Evolutionary conservation across 371 early-diverging fungal genomes (phyloP).

Genomic region (Circinella umbellata): DNA sequence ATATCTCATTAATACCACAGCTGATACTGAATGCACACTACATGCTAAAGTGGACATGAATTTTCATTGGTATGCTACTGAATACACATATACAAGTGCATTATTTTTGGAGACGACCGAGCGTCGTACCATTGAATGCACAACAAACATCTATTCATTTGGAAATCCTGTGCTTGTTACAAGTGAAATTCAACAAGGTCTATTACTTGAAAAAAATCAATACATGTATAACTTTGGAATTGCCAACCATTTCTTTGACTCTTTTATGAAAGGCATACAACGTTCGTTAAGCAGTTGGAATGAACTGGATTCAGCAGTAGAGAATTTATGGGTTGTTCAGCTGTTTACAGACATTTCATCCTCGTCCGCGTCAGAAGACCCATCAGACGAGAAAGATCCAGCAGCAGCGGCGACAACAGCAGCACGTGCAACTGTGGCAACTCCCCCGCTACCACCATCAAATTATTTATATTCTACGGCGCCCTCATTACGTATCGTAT

Average conservation of each 20-base stretch:
- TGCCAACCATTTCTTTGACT: constrained; percentile 64
- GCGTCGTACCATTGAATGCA: constrained; percentile 59
- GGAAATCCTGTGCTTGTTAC: constrained; percentile 64
- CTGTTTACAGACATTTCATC: constrained; percentile 56
- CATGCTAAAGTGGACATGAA: constrained; percentile 35
- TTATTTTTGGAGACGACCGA: constrained; percentile 57
- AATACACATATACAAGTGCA: constrained; percentile 44
- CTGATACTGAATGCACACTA: not conserved
- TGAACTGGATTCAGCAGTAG: constrained; percentile 55
- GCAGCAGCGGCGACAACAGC: constrained; percentile 14
- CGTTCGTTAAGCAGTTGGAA: constrained; percentile 48
- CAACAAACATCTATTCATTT: constrained; percentile 66
- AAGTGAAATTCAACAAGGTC: constrained; percentile 56
- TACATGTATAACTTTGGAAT: constrained; percentile 57
- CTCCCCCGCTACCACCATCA: too few species aligned
- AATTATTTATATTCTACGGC: not conserved
- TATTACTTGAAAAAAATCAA: constrained; percentile 45
- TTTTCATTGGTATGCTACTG: constrained; percentile 38
- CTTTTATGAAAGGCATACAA: constrained; percentile 53
- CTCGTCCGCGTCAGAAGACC: constrained; percentile 9
- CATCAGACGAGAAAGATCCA: not conserved
- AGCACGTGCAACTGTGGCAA: not conserved
- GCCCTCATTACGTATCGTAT: constrained; percentile 51
- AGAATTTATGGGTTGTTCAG: constrained; percentile 58
- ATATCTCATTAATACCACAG: constrained; percentile 30